Evolutionary conservation across 2,329 filamentous ascomycete species (phyloP).

Genomic region (Verticillium dahliae): DNA sequence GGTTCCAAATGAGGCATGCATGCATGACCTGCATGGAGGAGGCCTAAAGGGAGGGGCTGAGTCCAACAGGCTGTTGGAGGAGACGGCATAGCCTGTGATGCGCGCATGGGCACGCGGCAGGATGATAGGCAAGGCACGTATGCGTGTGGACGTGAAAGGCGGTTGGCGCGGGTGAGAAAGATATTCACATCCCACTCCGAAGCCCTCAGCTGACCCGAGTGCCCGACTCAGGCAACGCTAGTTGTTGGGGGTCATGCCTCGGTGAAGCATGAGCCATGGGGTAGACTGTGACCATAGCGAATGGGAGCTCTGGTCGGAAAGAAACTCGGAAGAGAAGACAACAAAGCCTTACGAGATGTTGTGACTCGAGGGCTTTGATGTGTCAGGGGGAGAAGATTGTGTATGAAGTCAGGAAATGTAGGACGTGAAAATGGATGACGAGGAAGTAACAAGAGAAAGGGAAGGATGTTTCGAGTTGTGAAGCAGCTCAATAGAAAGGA

Average conservation of each 20-base stretch:
- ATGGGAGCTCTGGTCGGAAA: neutral
- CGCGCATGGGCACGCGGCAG: conserved; percentile 4
- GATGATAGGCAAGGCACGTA: neutral
- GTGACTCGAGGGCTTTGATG: neutral
- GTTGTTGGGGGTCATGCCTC: neutral
- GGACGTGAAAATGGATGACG: neutral
- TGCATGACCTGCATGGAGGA: conserved; percentile 3
- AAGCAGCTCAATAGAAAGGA: neutral
- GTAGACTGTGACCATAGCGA: neutral
- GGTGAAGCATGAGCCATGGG: neutral
- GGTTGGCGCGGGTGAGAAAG: neutral
- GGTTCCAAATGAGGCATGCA: neutral
- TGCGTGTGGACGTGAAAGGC: neutral
- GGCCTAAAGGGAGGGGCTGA: conserved; percentile 7
- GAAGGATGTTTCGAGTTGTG: neutral
- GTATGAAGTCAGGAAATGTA: neutral
- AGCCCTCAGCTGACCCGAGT: neutral
- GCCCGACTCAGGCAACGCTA: neutral
- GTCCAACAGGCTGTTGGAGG: neutral
- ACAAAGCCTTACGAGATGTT: neutral
- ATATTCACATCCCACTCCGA: neutral
- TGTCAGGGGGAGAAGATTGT: neutral
- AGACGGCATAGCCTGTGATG: conserved; percentile 4
- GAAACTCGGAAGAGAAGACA: neutral
- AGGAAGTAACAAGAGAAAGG: neutral